Evolutionary conservation across 2,329 filamentous ascomycete genomes (phyloP).

Genomic region (Metarhizium album): DNA sequence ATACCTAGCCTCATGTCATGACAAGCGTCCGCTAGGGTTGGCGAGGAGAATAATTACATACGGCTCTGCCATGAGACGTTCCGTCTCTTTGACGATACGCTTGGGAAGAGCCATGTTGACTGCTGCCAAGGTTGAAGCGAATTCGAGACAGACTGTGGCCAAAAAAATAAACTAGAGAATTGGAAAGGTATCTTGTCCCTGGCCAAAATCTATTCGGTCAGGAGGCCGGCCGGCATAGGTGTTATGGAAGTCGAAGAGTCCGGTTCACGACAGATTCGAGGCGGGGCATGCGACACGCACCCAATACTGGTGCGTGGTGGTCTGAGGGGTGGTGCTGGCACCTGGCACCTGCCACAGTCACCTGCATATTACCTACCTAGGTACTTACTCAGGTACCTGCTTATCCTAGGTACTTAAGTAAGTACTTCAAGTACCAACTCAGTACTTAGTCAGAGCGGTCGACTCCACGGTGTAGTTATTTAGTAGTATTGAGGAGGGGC

Average conservation of each 20-base stretch:
- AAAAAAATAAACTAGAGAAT: neutral
- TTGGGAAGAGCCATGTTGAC: slow-evolving; percentile 69
- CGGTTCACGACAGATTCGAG: slow-evolving; percentile 4
- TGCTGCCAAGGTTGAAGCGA: neutral
- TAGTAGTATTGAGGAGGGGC: no score
- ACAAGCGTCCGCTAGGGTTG: slow-evolving; percentile 4
- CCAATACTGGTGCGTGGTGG: neutral
- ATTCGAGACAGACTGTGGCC: neutral
- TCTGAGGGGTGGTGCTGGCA: no score
- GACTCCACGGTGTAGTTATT: no score
- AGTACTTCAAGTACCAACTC: no score
- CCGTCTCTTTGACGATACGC: slow-evolving; percentile 96
- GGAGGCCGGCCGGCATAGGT: neutral
- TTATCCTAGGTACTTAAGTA: no score
- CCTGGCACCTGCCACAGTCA: no score
- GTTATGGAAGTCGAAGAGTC: neutral
- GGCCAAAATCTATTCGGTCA: neutral
- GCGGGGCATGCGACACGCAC: slow-evolving; percentile 10
- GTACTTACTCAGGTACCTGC: no score
- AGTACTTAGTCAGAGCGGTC: no score
- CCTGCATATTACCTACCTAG: no score
- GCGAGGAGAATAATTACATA: slow-evolving; percentile 35
- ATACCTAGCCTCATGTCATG: neutral
- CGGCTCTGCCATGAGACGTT: slow-evolving; percentile 94
- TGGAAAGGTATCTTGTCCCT: neutral